Percentiles rank a stretch among this genome's conserved stretches.
Evolutionary conservation across 1,284 basidiomycete genomes (phyloP).

Genomic region (Pseudozyma tsukubaensis): DNA sequence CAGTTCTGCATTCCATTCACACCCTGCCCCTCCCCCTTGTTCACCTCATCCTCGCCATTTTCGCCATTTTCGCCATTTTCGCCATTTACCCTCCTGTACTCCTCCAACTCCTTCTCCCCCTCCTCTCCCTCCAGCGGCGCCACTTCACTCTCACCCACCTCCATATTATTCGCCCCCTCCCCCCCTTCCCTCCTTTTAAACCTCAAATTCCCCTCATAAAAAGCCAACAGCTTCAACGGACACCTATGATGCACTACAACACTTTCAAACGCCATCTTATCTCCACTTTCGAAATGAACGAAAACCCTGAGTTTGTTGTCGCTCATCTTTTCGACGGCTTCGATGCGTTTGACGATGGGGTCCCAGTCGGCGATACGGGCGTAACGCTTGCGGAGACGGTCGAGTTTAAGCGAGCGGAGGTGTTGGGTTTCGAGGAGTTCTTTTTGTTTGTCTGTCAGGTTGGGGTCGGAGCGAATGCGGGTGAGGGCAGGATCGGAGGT

Average conservation of each 20-base stretch:
- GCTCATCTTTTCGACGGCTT: constrained; percentile 46
- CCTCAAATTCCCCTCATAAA: constrained; percentile 52
- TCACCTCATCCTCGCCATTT: not conserved
- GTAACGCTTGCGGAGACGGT: constrained; percentile 40
- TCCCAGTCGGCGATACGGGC: constrained; percentile 54
- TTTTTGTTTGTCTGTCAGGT: constrained; percentile 20
- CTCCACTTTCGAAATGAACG: constrained; percentile 42
- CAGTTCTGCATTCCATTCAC: not conserved
- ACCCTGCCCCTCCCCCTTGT: not conserved
- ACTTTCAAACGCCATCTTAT: constrained; percentile 44
- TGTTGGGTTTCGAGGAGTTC: constrained; percentile 32
- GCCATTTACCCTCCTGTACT: not conserved
- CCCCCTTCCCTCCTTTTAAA: constrained; percentile 25
- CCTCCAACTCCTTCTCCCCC: constrained; percentile 13
- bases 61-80: not conserved
- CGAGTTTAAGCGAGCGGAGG: constrained; percentile 20
- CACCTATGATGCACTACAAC: constrained; percentile 44
- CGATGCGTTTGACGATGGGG: constrained; percentile 42
- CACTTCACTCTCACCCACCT: not conserved
- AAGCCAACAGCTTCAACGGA: constrained; percentile 51
- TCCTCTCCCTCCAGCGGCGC: constrained; percentile 13
- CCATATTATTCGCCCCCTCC: not conserved
- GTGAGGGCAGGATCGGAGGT: constrained; percentile 12
- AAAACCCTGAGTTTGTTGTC: constrained; percentile 44
- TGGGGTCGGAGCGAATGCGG: constrained; percentile 29